Conservation (phyloP, 768 basidiomycete species). For the Crassisporium funariophilum region DNA sequence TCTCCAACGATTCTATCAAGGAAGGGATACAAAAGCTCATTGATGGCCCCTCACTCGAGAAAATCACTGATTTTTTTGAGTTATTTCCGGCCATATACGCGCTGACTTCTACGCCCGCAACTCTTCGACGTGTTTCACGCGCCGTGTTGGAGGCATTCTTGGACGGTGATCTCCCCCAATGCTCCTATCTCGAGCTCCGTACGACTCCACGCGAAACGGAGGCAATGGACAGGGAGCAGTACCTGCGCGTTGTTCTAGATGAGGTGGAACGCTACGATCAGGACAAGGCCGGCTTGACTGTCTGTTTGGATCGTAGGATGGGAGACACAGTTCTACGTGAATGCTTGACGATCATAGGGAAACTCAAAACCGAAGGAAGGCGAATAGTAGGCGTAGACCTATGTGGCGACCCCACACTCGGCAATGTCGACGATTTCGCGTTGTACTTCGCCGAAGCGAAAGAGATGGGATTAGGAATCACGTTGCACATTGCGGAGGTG, state of each 20-base stretch:
- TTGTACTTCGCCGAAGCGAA: constrained; percentile 56
- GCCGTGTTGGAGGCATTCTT: constrained; percentile 73
- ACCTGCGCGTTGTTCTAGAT: constrained; percentile 65
- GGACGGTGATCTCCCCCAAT: constrained; percentile 49
- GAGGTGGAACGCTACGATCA: constrained; percentile 61
- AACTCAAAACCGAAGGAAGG: constrained; percentile 55
- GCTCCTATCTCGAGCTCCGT: constrained; percentile 80
- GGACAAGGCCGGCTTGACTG: constrained; percentile 59
- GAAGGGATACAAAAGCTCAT: constrained; percentile 37
- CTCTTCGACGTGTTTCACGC: constrained; percentile 56
- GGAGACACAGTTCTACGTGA: constrained; percentile 48
- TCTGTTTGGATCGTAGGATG: constrained; percentile 81
- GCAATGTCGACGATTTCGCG: constrained; percentile 54
- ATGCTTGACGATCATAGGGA: constrained; percentile 57
- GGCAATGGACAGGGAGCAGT: constrained; percentile 59
- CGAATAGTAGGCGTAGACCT: constrained; percentile 79
- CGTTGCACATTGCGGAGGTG: constrained; percentile 85
- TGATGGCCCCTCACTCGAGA: constrained; percentile 45
- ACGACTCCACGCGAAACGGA: constrained; percentile 67
- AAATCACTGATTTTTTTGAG: constrained; percentile 70
- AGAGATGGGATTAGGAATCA: constrained; percentile 66
- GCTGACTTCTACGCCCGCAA: constrained; percentile 60
- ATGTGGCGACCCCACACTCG: constrained; percentile 73
- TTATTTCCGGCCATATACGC: constrained; percentile 82
- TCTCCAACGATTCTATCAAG: constrained; percentile 30